Evolutionary conservation across 371 early-diverging fungal genomes (phyloP).

Genomic region (Gilbertella persicaria): DNA sequence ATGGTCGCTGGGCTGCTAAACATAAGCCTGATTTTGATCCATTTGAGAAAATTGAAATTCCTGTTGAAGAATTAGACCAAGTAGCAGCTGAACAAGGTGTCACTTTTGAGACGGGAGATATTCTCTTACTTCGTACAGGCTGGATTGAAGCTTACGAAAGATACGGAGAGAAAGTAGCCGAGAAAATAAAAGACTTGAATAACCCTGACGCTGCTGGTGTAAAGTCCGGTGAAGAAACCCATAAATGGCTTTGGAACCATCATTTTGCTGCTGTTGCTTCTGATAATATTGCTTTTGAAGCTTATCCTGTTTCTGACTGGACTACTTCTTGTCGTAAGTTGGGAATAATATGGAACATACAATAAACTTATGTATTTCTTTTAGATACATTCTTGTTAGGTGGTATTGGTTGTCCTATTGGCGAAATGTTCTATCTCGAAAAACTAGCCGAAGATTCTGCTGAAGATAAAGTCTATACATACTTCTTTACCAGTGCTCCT

Average conservation of each 20-base stretch:
- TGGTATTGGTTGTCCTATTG: conserved; percentile 48
- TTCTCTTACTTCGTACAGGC: conserved; percentile 43
- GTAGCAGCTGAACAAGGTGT: conserved; percentile 41
- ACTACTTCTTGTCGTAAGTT: conserved; percentile 30
- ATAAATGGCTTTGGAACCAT: conserved; percentile 46
- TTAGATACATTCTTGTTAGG: conserved; percentile 40
- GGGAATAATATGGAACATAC: background rate
- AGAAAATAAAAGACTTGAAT: conserved; percentile 9
- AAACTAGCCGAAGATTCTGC: conserved; percentile 43
- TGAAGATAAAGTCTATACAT: conserved; percentile 36
- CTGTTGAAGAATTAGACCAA: conserved; percentile 36
- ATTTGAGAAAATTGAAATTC: conserved; percentile 31
- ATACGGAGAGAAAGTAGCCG: conserved; percentile 9
- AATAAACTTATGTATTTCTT: background rate
- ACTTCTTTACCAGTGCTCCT: conserved; percentile 46
- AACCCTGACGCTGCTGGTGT: conserved; percentile 33
- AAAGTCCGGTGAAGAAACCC: conserved; percentile 43
- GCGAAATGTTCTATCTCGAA: conserved; percentile 45
- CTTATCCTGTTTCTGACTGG: conserved; percentile 32
- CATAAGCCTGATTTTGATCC: conserved; percentile 32
- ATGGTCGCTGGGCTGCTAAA: conserved; percentile 38
- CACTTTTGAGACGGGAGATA: conserved; percentile 38
- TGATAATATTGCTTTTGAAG: conserved; percentile 41
- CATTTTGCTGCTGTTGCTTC: conserved; percentile 47
- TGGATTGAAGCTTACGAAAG: conserved; percentile 32